Evolutionary conservation across 2,329 filamentous ascomycete genomes (phyloP).

Genomic region (Hypomyces rosellus): DNA sequence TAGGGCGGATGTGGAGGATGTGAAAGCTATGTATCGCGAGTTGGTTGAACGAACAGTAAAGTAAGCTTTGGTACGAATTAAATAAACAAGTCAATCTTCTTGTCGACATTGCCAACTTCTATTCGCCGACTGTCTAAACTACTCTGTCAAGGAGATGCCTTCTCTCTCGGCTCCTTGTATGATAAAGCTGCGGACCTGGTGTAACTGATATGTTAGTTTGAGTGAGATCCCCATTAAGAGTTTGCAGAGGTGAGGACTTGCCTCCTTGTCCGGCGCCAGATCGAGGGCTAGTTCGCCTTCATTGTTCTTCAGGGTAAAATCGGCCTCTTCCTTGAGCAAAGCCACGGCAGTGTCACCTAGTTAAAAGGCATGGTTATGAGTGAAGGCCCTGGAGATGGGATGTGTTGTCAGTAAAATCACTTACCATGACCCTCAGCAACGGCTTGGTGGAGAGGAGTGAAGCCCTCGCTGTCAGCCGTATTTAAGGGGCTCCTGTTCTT

Average conservation of each 20-base stretch:
- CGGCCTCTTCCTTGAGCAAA: slow-evolving; percentile 78
- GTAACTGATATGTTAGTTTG: background rate
- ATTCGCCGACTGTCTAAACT: slow-evolving; percentile 11
- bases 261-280: slow-evolving; percentile 79
- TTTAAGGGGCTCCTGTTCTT: slow-evolving; percentile 75
- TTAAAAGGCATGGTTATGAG: background rate
- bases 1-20: slow-evolving; percentile 77
- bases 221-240: too few species aligned
- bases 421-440: slow-evolving; percentile 66
- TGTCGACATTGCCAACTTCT: slow-evolving; percentile 14
- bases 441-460: slow-evolving; percentile 86
- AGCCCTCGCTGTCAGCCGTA: slow-evolving; percentile 72
- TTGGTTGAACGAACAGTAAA: slow-evolving; percentile 79
- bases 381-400: background rate
- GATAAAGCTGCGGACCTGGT: slow-evolving; percentile 68
- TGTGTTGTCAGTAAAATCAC: slow-evolving; percentile 13
- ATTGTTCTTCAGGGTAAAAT: slow-evolving; percentile 67
- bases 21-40: slow-evolving; percentile 95
- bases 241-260: slow-evolving; percentile 33
- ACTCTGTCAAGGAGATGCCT: slow-evolving; percentile 56
- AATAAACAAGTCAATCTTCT: slow-evolving; percentile 1
- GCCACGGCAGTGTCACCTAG: slow-evolving; percentile 71
- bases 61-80: slow-evolving; percentile 30
- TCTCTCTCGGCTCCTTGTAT: slow-evolving; percentile 73
- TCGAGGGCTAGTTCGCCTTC: slow-evolving; percentile 70